These are phyloP conservation scores for Geotrichum candidum DNA, from an alignment of 1,139 yeast genomes.

Conservation along the genomic window DNA sequence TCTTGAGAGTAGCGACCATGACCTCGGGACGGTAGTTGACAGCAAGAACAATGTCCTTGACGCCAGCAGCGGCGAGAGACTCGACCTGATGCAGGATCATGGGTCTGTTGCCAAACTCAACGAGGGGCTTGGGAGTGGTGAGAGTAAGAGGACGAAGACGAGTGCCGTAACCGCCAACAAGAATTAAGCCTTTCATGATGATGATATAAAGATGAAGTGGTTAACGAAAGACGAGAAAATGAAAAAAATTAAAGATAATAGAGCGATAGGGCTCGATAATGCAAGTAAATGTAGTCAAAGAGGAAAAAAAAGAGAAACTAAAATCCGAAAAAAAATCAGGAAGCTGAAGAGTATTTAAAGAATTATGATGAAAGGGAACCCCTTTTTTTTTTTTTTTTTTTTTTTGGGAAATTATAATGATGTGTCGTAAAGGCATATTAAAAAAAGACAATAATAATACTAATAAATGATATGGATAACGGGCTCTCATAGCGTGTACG, in stretches of 20 bases:
- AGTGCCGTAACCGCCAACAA: conserved; percentile 99
- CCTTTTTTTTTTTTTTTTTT: background rate
- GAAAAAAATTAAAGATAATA: conserved; percentile 1
- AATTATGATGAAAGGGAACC: background rate
- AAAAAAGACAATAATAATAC: no score
- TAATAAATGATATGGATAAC: no score
- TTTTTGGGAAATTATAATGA: background rate
- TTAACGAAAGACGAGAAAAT: conserved; percentile 10
- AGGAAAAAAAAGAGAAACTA: conserved; percentile 9
- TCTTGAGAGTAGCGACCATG: conserved; percentile 90
- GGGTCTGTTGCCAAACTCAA: conserved; percentile 98
- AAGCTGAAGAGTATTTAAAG: background rate
- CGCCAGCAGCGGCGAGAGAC: conserved; percentile 97
- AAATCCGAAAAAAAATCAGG: background rate
- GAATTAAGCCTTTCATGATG: conserved; percentile 93
- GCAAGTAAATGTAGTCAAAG: conserved; percentile 12
- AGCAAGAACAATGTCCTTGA: conserved; percentile 95
- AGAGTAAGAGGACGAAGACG: conserved; percentile 98
- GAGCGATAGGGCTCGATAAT: conserved; percentile 3
- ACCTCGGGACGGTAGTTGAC: conserved; percentile 99
- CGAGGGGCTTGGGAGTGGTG: conserved; percentile 96
- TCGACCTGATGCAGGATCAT: conserved; percentile 86
- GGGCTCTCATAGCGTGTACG: background rate
- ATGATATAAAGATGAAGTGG: conserved; percentile 7
- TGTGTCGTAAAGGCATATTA: background rate